Evolutionary conservation across 257 asterid species (phyloP).

Genomic region (Solanum dulcamara): DNA sequence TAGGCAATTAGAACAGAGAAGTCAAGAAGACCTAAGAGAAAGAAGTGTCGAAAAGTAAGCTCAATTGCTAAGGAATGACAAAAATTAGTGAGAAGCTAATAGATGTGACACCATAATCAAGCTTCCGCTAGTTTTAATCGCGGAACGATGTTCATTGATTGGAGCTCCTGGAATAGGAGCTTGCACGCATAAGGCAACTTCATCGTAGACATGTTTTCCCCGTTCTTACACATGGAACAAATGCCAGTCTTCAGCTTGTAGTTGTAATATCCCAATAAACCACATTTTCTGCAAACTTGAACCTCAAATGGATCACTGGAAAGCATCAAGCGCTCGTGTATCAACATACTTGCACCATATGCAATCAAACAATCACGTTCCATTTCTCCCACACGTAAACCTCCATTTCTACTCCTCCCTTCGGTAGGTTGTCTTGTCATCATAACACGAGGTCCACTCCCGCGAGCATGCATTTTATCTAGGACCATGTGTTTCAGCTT

Average conservation of each 20-base stretch:
- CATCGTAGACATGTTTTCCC: conserved; percentile 82
- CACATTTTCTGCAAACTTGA: conserved; percentile 93
- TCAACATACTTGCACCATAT: conserved; percentile 90
- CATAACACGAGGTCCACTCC: conserved; percentile 81
- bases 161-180: conserved; percentile 71
- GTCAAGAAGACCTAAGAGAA: too few species aligned
- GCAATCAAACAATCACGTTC: conserved; percentile 98
- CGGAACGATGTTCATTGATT: conserved; percentile 36
- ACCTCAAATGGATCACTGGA: conserved; percentile 98
- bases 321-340: conserved; percentile 84
- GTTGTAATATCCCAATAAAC: conserved; percentile 76
- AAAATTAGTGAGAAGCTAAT: neutral
- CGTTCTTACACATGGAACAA: conserved; percentile 78
- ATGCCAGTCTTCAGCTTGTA: conserved; percentile 53
- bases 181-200: conserved; percentile 97
- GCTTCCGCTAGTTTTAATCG: conserved; percentile 25
- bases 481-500: conserved; percentile 97
- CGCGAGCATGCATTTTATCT: conserved; percentile 98
- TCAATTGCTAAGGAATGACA: neutral
- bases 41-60: neutral
- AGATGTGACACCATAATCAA: conserved; percentile 1
- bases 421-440: conserved; percentile 94
- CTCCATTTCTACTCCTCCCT: conserved; percentile 92
- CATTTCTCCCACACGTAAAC: conserved; percentile 95
- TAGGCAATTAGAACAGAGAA: neutral